phyloP scores from a whole-genome alignment of 108 stramenopile genomes.

The Cyclostephanos invisitatus region DNA sequence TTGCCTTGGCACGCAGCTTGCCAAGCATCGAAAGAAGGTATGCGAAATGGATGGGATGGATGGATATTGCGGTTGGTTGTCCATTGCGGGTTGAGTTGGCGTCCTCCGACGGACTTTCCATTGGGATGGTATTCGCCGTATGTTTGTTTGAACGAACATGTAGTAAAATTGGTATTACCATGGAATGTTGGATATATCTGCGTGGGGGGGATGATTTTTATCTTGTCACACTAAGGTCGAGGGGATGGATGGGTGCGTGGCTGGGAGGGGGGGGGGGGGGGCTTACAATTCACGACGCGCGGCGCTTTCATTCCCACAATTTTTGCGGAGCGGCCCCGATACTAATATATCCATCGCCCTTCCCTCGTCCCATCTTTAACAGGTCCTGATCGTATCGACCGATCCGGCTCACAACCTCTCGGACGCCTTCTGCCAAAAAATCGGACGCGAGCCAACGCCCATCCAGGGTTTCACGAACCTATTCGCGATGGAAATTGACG shows the following conservation, averaged over 20 bases:
- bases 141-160: too few relatives aligned
- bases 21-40: constrained; percentile 84
- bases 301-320: too few relatives aligned
- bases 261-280: too few relatives aligned
- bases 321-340: too few relatives aligned
- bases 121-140: background rate
- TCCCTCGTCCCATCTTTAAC: background rate
- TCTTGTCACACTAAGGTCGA: too few relatives aligned
- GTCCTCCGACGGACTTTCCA: background rate
- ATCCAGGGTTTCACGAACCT: constrained; percentile 97
- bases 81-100: constrained; percentile 2
- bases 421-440: constrained; percentile 99
- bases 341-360: too few relatives aligned
- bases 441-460: constrained; percentile 95
- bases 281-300: too few relatives aligned
- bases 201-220: background rate
- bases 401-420: constrained; percentile 99
- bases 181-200: background rate
- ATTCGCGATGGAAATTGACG: constrained; percentile 97
- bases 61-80: too few relatives aligned
- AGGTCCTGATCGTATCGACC: constrained; percentile 95
- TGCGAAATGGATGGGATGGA: constrained; percentile 16
- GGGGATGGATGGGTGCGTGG: too few relatives aligned
- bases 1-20: constrained; percentile 91
- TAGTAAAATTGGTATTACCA: too few relatives aligned